These are phyloP conservation scores for Kwoniella sp. DNA, from an alignment of 768 basidiomycete genomes.

Conservation along the genomic window DNA sequence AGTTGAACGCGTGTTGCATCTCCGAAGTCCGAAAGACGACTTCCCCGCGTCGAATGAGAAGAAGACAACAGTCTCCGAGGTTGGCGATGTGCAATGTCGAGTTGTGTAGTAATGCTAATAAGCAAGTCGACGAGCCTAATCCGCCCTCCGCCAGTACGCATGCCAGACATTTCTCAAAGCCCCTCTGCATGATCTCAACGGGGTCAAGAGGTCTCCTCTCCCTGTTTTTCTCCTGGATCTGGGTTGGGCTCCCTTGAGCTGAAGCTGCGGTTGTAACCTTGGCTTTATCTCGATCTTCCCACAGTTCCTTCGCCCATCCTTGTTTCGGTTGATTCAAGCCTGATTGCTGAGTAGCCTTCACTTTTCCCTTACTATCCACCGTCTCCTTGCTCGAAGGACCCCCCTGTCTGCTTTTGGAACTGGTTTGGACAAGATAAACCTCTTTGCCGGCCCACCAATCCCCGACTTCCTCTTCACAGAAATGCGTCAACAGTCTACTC, in stretches of 20 bases:
- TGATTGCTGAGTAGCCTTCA: neutral
- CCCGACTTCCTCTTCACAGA: slow-evolving; percentile 57
- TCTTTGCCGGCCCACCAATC: slow-evolving; percentile 45
- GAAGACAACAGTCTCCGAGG: slow-evolving; percentile 65
- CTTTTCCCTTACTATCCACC: neutral
- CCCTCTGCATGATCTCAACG: slow-evolving; percentile 59
- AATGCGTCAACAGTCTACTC: slow-evolving; percentile 79
- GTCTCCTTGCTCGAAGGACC: neutral
- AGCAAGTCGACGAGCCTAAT: slow-evolving; percentile 58
- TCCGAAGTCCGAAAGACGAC: slow-evolving; percentile 86
- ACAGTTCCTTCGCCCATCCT: slow-evolving; percentile 55
- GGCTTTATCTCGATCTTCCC: slow-evolving; percentile 9
- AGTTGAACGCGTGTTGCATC: slow-evolving; percentile 80
- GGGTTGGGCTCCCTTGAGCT: neutral
- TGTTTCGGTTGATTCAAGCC: slow-evolving; percentile 42
- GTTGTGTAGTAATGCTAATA: slow-evolving; percentile 57
- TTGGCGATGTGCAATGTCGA: slow-evolving; percentile 52
- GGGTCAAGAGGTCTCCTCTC: slow-evolving; percentile 54
- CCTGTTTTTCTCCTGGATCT: slow-evolving; percentile 13
- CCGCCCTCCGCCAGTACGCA: slow-evolving; percentile 58
- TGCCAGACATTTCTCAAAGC: slow-evolving; percentile 59
- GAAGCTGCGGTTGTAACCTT: slow-evolving; percentile 4
- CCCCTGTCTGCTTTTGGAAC: neutral
- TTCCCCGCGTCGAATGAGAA: slow-evolving; percentile 72
- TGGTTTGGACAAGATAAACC: slow-evolving; percentile 27